Evolutionary conservation across 805 yeast genomes (phyloP), one percentile per base, ranked within the genome.

Genomic region (Sugiyamaella smithiae): DNA sequence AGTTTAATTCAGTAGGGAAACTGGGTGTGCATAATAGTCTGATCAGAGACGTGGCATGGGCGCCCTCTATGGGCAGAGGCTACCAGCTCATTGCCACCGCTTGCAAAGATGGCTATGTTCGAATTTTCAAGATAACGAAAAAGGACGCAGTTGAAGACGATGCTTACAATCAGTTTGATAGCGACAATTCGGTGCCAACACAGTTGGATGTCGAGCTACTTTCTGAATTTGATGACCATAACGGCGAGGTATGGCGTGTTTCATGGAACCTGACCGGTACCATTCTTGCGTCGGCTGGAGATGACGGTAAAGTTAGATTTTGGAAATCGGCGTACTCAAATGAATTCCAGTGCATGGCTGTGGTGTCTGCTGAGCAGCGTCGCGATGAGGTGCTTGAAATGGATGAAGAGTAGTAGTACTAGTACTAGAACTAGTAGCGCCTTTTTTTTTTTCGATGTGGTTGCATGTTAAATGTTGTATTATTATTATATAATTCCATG

Each of bases 191-290:
- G 17, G 40, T 35, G 17, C 32, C 60, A 45, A 46, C 60, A 45
- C 49, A 29, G 12, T 52, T 75, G 43, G 70, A 73, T 29, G 77
- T 86, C 11, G 86, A 82, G 53, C 70, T 80, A 12, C 62, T 85
- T 42, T 84, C 87, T 41, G 80, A 80, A 57, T 80, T 85, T 54
- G 81, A 75, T 52, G 93, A 85, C 62, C 96, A 88, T 63, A 77
- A 80, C 52, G 84, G 85, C 48, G 96, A 93, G 67, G 97, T 93
- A 1, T 93, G 99, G 99, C 78, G 90, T 33, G 98, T 93, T 1
- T 78, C 86, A 23, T 93, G 99, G 98, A 93, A 93, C 64, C 66
- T 84, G 40, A 88, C 98, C 0, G 60, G 60, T 4, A 88, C 98
- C 0, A 82, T 93, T 4, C 69, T 93, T 53, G 85, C 96, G 57